Conservation (phyloP, 2,329 filamentous ascomycete species). For the Colletotrichum spaethianum region DNA sequence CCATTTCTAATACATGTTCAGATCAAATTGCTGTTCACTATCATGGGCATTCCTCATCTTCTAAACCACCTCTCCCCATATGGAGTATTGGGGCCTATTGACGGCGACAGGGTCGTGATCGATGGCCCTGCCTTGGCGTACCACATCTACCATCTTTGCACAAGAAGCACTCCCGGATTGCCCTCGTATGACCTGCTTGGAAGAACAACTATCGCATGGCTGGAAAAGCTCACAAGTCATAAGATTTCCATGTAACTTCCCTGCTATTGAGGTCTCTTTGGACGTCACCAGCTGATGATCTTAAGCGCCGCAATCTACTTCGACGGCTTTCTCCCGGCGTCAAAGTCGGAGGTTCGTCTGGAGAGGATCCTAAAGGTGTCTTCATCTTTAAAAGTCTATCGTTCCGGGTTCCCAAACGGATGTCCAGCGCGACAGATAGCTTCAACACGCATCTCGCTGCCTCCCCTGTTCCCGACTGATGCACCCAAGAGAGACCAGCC, state of each 20-base stretch:
- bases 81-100: slow-evolving; percentile 59
- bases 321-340: slow-evolving; percentile 82
- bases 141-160: slow-evolving; percentile 74
- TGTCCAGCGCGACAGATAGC: slow-evolving; percentile 45
- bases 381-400: slow-evolving; percentile 65
- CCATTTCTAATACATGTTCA: neutral
- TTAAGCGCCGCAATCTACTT: slow-evolving; percentile 82
- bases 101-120: slow-evolving; percentile 65
- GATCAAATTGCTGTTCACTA: neutral
- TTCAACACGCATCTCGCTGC: slow-evolving; percentile 16
- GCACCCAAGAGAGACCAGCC: slow-evolving; percentile 50
- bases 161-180: slow-evolving; percentile 64
- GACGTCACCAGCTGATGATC: slow-evolving; percentile 7
- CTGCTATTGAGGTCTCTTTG: neutral
- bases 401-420: slow-evolving; percentile 49
- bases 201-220: slow-evolving; percentile 70
- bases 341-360: slow-evolving; percentile 75
- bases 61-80: slow-evolving; percentile 67
- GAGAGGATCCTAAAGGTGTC: slow-evolving; percentile 72
- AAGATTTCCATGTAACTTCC: slow-evolving; percentile 73
- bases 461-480: slow-evolving; percentile 46
- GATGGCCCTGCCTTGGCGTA: slow-evolving; percentile 88
- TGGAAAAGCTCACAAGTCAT: slow-evolving; percentile 69
- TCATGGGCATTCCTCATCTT: slow-evolving; percentile 74
- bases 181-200: slow-evolving; percentile 77